Conservation (phyloP, 75 land plant species). For the Sequoiadendron giganteum region DNA sequence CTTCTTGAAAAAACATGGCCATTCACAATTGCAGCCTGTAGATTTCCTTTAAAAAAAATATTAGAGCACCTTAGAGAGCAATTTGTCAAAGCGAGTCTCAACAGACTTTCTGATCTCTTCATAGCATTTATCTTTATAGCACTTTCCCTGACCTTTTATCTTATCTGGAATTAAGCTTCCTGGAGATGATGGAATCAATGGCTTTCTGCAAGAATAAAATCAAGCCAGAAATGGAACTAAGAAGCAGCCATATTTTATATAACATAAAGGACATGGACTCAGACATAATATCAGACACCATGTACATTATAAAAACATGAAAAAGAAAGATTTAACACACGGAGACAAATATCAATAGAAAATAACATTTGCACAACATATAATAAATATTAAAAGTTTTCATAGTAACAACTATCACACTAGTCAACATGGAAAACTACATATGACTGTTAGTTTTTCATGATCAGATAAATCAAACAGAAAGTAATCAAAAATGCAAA, state of each 20-base stretch:
- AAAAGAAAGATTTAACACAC: not conserved
- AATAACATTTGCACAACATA: not conserved
- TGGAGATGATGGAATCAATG: conserved; percentile 44
- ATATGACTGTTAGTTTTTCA: too few species aligned
- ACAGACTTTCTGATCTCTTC: conserved; percentile 88
- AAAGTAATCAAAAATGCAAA: too few species aligned
- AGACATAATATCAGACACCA: not conserved
- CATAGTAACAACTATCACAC: not conserved
- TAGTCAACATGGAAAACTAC: not conserved
- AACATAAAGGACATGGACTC: not conserved
- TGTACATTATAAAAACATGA: not conserved
- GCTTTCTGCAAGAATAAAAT: conserved; percentile 33
- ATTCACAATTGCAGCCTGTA: not conserved
- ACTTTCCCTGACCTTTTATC: conserved; percentile 63
- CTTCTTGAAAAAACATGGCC: not conserved
- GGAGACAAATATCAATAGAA: not conserved
- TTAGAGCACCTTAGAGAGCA: conserved; percentile 62
- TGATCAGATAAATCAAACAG: too few species aligned
- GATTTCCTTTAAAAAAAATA: not conserved
- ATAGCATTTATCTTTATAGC: conserved; percentile 95
- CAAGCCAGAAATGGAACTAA: conserved; percentile 1
- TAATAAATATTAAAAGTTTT: not conserved
- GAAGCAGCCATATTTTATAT: not conserved
- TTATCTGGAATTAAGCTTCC: conserved; percentile 63
- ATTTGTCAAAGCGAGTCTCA: conserved; percentile 69